Percentiles rank a stretch among this genome's conserved stretches.
These are phyloP conservation scores for Lomentospora prolificans DNA, from an alignment of 2,329 filamentous ascomycete species.

Conservation along the genomic window DNA sequence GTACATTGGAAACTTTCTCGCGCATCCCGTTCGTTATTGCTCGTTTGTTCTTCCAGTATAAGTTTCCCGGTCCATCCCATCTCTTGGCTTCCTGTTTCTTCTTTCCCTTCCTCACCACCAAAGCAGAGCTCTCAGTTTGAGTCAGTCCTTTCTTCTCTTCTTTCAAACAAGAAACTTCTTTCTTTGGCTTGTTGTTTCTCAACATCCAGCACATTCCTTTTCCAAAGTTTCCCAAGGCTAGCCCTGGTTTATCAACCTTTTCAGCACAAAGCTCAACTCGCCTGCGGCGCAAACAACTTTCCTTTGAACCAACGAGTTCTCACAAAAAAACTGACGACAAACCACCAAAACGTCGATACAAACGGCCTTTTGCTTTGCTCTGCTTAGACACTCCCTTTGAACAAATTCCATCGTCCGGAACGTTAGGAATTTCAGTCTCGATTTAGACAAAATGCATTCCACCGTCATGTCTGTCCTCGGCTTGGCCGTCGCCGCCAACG, in stretches of 20 bases:
- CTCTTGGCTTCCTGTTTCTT: neutral
- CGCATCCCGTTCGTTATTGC: conserved; percentile 7
- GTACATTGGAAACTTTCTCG: neutral
- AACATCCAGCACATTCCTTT: conserved; percentile 15
- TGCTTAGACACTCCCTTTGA: conserved; percentile 1
- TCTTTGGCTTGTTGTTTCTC: conserved; percentile 4
- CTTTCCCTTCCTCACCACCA: conserved; percentile 7
- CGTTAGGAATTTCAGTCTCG: conserved; percentile 25
- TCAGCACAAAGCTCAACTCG: conserved; percentile 14
- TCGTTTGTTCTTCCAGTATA: conserved; percentile 10
- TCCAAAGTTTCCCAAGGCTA: conserved; percentile 20
- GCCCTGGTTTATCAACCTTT: conserved; percentile 25
- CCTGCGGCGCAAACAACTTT: conserved; percentile 16
- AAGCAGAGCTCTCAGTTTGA: conserved; percentile 5
- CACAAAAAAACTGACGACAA: conserved; percentile 6
- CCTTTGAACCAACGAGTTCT: conserved; percentile 10
- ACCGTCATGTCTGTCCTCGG: conserved; percentile 38
- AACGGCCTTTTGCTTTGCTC: conserved; percentile 1
- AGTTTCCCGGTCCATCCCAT: conserved; percentile 8
- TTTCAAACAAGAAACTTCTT: conserved; percentile 2
- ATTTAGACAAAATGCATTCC: conserved; percentile 39
- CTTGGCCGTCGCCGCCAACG: conserved; percentile 50
- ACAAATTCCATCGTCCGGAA: conserved; percentile 27
- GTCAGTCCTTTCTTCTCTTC: conserved; percentile 9
- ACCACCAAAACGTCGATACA: conserved; percentile 2